Conservation (phyloP, 106 monocot genomes). For the Xerophyta viscosa region DNA sequence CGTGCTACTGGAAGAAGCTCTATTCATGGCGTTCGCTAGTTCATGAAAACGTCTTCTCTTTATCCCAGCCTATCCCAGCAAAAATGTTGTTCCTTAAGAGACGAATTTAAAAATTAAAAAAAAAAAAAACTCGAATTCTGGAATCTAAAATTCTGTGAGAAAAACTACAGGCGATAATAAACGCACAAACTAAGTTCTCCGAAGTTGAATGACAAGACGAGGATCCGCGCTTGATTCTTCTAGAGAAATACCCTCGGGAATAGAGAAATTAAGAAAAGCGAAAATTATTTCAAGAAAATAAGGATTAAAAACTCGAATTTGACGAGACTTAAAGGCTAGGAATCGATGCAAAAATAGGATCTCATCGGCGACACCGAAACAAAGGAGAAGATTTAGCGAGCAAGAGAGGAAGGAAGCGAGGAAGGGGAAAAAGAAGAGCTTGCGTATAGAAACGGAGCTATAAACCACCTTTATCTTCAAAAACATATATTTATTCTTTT, state of each 20-base stretch:
- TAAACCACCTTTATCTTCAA: constrained; percentile 13
- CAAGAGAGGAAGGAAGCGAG: neutral
- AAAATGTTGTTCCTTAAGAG: neutral
- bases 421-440: neutral
- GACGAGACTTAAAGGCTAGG: neutral
- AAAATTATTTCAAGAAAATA: no score
- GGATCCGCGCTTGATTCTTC: no score
- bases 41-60: neutral
- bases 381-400: neutral
- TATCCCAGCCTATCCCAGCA: no score
- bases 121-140: no score
- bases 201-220: no score
- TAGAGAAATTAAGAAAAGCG: neutral
- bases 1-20: constrained; percentile 30
- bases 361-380: neutral
- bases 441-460: constrained; percentile 5
- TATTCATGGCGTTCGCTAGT: constrained; percentile 26
- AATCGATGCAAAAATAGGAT: no score
- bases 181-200: no score
- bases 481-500: constrained; percentile 31
- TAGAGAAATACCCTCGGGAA: neutral
- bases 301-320: no score
- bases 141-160: no score
- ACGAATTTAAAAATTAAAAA: neutral
- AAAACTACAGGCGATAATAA: no score